Evolutionary conservation across 75 land plant genomes (phyloP).

Genomic region (Cupressus sempervirens): DNA sequence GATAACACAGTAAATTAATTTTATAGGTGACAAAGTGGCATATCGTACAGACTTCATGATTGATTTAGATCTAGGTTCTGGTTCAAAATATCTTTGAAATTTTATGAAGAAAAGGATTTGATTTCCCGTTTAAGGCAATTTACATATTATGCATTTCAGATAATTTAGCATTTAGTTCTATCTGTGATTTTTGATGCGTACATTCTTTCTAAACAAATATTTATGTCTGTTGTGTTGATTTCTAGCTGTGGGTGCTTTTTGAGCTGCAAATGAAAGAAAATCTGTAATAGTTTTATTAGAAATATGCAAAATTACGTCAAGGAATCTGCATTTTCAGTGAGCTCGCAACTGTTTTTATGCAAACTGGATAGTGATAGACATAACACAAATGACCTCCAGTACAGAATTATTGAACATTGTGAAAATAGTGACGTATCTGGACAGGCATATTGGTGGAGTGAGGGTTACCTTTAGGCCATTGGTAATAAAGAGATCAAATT

Average conservation of each 20-base stretch:
- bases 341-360: too few relatives aligned
- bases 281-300: background rate
- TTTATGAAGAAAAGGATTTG: background rate
- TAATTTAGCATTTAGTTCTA: background rate
- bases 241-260: background rate
- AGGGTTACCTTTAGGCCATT: background rate
- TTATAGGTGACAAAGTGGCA: background rate
- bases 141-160: background rate
- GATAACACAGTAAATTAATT: too few relatives aligned
- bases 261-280: background rate
- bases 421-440: background rate
- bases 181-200: background rate
- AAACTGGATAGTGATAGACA: background rate
- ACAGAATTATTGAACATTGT: background rate
- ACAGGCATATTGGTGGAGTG: background rate
- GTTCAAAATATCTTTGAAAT: background rate
- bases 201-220: background rate
- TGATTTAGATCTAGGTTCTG: background rate
- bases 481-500: background rate
- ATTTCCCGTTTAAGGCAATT: background rate
- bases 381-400: background rate
- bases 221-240: background rate
- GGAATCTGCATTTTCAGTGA: background rate
- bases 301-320: background rate
- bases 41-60: background rate